These are phyloP conservation scores for Cicer bijugum DNA, from an alignment of 306 rosid species.

Conservation along the genomic window DNA sequence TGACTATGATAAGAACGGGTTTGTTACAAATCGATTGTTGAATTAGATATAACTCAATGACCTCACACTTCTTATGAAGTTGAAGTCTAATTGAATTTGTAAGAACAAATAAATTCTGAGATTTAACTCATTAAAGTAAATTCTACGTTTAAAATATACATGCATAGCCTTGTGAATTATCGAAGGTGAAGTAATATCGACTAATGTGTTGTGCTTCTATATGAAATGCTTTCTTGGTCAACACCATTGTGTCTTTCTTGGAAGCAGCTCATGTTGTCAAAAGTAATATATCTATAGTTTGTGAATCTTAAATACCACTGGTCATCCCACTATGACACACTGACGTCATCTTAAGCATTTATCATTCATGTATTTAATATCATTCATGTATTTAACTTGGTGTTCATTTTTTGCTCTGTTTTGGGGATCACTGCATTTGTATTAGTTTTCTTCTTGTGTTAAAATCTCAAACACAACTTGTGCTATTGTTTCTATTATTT, in stretches of 20 bases:
- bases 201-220: neutral
- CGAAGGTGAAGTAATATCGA: neutral
- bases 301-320: neutral
- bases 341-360: no score
- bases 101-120: neutral
- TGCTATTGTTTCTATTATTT: no score
- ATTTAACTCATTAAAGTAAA: neutral
- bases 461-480: no score
- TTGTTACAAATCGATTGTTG: neutral
- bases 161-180: neutral
- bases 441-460: no score
- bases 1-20: neutral
- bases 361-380: no score
- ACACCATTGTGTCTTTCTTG: neutral
- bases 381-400: no score
- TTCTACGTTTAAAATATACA: neutral
- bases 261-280: neutral
- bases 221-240: neutral
- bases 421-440: no score
- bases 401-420: no score
- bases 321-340: no score
- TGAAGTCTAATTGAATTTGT: neutral
- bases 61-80: neutral
- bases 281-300: neutral
- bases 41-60: neutral